Percentiles rank a stretch among this genome's conserved stretches.
phyloP scores from a whole-genome alignment of 2,329 filamentous ascomycete genomes.

The Ascochyta fabae region DNA sequence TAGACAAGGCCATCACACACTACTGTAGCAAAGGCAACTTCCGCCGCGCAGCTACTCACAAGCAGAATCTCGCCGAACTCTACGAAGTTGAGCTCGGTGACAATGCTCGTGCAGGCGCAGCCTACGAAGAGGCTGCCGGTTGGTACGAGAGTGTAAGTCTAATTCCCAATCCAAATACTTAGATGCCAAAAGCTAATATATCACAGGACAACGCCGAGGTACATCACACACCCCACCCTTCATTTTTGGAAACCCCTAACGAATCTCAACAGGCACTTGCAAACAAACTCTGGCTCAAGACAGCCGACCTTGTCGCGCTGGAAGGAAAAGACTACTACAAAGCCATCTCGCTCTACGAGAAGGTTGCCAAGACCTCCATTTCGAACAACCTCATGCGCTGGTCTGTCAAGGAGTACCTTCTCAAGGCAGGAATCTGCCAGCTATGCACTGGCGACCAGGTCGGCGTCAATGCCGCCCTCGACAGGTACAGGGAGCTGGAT shows the following conservation, averaged over 20 bases:
- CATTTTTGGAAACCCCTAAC: constrained; percentile 34
- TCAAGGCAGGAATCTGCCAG: constrained; percentile 93
- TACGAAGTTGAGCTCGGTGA: constrained; percentile 84
- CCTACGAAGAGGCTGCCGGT: constrained; percentile 82
- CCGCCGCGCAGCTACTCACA: constrained; percentile 85
- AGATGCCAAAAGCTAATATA: constrained; percentile 24
- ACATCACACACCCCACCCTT: constrained; percentile 8
- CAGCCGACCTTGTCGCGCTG: constrained; percentile 83
- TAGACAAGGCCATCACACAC: constrained; percentile 80
- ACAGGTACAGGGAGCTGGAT: constrained; percentile 76
- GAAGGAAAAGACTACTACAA: constrained; percentile 75
- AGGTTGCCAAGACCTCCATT: constrained; percentile 77
- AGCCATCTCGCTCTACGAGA: constrained; percentile 68
- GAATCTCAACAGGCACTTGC: constrained; percentile 64
- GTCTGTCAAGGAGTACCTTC: constrained; percentile 87
- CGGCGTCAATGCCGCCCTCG: constrained; percentile 77
- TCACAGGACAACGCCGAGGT: constrained; percentile 48
- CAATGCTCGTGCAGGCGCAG: constrained; percentile 76
- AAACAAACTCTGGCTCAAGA: constrained; percentile 93
- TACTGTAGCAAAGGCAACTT: constrained; percentile 92
- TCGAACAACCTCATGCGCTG: constrained; percentile 75
- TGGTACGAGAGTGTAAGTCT: constrained; percentile 73
- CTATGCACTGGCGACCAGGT: constrained; percentile 79
- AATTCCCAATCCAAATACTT: background rate
- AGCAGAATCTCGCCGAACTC: constrained; percentile 86